Conservation (phyloP, 306 rosid species). For the Lablab purpureus region DNA sequence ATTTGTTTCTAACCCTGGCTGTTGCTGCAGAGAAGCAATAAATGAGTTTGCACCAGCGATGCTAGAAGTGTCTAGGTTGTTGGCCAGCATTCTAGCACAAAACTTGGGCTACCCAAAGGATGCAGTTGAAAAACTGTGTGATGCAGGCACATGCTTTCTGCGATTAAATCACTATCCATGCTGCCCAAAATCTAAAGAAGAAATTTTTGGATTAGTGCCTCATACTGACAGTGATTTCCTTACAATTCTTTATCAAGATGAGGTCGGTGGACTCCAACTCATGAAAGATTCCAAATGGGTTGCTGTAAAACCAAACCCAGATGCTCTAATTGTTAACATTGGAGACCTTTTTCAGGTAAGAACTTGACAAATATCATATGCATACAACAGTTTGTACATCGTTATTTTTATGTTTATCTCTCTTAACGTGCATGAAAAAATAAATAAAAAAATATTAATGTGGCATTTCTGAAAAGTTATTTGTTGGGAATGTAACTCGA, state of each 20-base stretch:
- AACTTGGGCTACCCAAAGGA: conserved; percentile 63
- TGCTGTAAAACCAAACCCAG: conserved; percentile 82
- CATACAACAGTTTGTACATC: too few species aligned
- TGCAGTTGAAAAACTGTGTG: conserved; percentile 66
- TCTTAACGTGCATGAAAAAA: too few species aligned
- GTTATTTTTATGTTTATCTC: too few species aligned
- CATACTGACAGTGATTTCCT: conserved; percentile 96
- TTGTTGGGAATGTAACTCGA: background rate
- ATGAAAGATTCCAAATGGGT: conserved; percentile 94
- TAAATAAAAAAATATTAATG: too few species aligned
- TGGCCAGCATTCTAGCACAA: conserved; percentile 76
- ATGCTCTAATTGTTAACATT: conserved; percentile 85
- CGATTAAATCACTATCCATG: conserved; percentile 83
- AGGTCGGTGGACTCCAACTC: conserved; percentile 91
- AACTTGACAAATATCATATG: background rate
- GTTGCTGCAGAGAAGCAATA: conserved; percentile 66
- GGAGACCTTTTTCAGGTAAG: conserved; percentile 95
- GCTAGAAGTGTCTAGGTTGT: conserved; percentile 68
- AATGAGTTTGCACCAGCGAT: conserved; percentile 78
- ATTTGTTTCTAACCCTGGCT: conserved; percentile 40
- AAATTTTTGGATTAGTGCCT: conserved; percentile 77
- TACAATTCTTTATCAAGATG: conserved; percentile 84
- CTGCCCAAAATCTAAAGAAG: conserved; percentile 65
- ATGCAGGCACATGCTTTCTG: conserved; percentile 82
- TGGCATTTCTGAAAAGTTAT: background rate